Percentiles rank a stretch among this genome's conserved stretches.
phyloP scores from a whole-genome alignment of 2,329 filamentous ascomycete genomes.

The Trichoderma atrobrunneum region DNA sequence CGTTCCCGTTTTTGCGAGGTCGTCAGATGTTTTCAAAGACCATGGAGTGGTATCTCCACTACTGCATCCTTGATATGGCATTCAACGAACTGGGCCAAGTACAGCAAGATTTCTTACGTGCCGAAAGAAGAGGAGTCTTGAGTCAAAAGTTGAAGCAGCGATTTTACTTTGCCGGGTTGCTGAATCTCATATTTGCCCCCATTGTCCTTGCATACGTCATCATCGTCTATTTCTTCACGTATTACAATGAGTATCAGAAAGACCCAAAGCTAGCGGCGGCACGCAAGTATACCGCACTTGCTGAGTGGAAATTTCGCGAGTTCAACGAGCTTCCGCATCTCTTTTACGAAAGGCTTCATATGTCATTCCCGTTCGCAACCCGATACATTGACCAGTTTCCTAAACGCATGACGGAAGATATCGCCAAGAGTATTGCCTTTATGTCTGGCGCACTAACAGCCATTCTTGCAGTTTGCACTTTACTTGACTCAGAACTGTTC shows the following conservation, averaged over 20 bases:
- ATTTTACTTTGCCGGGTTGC: slow-evolving; percentile 77
- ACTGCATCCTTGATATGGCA: slow-evolving; percentile 88
- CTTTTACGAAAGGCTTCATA: slow-evolving; percentile 83
- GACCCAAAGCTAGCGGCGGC: slow-evolving; percentile 81
- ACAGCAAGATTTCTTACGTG: slow-evolving; percentile 78
- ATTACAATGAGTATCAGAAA: slow-evolving; percentile 95
- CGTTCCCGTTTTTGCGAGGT: slow-evolving; percentile 76
- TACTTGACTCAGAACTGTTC: slow-evolving; percentile 90
- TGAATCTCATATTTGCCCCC: slow-evolving; percentile 83
- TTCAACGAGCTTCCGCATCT: slow-evolving; percentile 96
- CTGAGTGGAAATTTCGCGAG: slow-evolving; percentile 97
- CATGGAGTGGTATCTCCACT: slow-evolving; percentile 86
- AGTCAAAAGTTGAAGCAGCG: slow-evolving; percentile 75
- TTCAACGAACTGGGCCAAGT: slow-evolving; percentile 90
- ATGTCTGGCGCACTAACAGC: slow-evolving; percentile 82
- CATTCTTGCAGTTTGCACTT: slow-evolving; percentile 76
- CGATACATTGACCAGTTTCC: slow-evolving; percentile 95
- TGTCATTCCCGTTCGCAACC: slow-evolving; percentile 91
- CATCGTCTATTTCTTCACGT: slow-evolving; percentile 88
- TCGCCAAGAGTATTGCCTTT: slow-evolving; percentile 82
- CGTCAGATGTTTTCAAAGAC: slow-evolving; percentile 85
- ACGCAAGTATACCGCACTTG: slow-evolving; percentile 85
- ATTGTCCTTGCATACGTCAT: slow-evolving; percentile 84
- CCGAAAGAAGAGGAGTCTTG: slow-evolving; percentile 73
- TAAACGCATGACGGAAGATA: slow-evolving; percentile 85